A percentile compares a stretch with the other conserved stretches of the same genome.
Evolutionary conservation across 129 eudicot species (phyloP).

Genomic region (Apium graveolens): DNA sequence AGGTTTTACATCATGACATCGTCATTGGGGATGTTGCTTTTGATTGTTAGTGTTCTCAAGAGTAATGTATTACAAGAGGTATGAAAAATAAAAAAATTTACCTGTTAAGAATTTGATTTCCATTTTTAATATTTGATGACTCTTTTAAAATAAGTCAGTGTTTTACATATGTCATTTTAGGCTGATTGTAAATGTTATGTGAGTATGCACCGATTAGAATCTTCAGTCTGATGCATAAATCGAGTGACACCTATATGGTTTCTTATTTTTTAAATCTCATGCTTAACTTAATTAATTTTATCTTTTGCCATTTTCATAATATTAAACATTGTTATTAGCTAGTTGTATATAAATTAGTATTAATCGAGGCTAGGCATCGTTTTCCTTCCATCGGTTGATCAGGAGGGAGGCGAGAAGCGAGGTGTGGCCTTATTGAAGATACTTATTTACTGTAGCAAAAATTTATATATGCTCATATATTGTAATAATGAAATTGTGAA

Average conservation of each 20-base stretch:
- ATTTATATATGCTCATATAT: too few species aligned
- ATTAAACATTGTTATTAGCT: too few species aligned
- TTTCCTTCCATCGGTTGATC: too few species aligned
- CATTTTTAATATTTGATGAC: neutral
- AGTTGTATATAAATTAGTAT: too few species aligned
- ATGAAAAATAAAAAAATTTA: neutral
- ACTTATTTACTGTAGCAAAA: too few species aligned
- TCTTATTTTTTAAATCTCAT: neutral
- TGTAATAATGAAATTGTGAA: too few species aligned
- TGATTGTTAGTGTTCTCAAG: conserved; percentile 26
- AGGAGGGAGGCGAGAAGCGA: too few species aligned
- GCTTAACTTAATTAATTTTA: too few species aligned
- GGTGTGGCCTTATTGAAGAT: too few species aligned
- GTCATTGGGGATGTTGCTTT: conserved; percentile 32
- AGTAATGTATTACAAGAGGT: conserved; percentile 38
- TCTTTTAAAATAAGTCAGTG: too few species aligned
- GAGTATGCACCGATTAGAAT: neutral
- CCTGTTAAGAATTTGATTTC: neutral
- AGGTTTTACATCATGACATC: conserved; percentile 48
- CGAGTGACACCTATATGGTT: neutral
- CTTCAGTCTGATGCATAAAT: neutral
- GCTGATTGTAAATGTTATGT: neutral
- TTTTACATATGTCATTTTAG: neutral
- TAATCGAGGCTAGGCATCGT: too few species aligned
- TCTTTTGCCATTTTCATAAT: too few species aligned